Percentiles rank a stretch among this genome's conserved stretches.
Conservation (phyloP, 2,329 filamentous ascomycete species). For the Saccharata proteae region DNA sequence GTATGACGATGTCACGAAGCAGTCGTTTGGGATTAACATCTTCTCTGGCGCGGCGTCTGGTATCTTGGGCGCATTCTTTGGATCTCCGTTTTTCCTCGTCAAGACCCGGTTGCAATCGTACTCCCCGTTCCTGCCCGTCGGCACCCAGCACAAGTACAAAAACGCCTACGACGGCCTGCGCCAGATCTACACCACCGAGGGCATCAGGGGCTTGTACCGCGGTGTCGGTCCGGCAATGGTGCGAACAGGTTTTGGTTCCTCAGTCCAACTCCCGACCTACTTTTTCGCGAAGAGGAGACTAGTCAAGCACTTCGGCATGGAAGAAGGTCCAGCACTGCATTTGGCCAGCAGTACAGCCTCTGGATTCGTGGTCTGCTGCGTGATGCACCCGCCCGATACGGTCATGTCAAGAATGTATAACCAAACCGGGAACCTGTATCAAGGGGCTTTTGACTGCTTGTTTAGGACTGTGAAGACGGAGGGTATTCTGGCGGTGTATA, state of each 20-base stretch:
- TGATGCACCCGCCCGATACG: constrained; percentile 98
- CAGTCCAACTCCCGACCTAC: constrained; percentile 92
- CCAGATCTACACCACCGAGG: constrained; percentile 69
- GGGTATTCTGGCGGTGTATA: constrained; percentile 87
- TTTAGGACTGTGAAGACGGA: constrained; percentile 85
- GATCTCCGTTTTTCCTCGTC: constrained; percentile 93
- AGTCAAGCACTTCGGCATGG: constrained; percentile 70
- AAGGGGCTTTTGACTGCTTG: constrained; percentile 82
- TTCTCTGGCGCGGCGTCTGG: constrained; percentile 82
- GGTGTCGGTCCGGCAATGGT: constrained; percentile 92
- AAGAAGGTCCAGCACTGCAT: constrained; percentile 82
- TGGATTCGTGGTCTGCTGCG: constrained; percentile 90
- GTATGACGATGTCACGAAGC: constrained; percentile 59
- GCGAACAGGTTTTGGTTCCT: constrained; percentile 87
- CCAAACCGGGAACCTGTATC: constrained; percentile 95
- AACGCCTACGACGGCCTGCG: constrained; percentile 73
- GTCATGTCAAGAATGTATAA: constrained; percentile 99
- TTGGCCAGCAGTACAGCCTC: constrained; percentile 78
- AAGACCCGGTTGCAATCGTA: constrained; percentile 93
- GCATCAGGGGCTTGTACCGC: constrained; percentile 70
- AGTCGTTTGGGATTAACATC: constrained; percentile 86
- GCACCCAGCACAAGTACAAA: constrained; percentile 89
- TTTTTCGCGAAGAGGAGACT: constrained; percentile 91
- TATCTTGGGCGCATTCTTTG: constrained; percentile 81
- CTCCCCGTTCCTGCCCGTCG: constrained; percentile 83